Evolutionary conservation across 2,329 filamentous ascomycete species (phyloP), one percentile per base, ranked within the genome.

Genomic region (Diaporthe velutina): DNA sequence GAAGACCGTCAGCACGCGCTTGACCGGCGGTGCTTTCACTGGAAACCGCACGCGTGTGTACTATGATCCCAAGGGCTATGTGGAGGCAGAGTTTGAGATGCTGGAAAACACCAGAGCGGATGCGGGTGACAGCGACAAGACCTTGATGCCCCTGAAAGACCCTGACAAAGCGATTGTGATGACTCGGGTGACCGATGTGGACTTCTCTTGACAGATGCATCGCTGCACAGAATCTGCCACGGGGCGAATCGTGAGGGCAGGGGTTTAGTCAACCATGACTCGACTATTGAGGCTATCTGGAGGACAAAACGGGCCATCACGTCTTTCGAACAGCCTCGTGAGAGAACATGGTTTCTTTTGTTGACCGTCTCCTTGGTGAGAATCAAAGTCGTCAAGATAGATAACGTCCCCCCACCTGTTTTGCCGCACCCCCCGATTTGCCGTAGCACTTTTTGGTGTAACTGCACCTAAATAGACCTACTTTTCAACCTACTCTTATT

Each of bases 161-260:
- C 40, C 33, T 2, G 38, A 30, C 17, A 60, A 25, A 19, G 40
- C 54, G 9, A 71, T 71, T 52, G 55, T 71, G 10, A 60, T 35
- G 70, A 71, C 70, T 22, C 25, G 60, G 25, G 19, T 45, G 19
- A 64, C 60, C n/a, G 25, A 64, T 2, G 60, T 64, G 28, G 60
- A 64, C 15, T 33, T 48, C 40, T 48, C 60, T n/a, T 64, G 60
- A 64, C 25, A 15, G 10, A 15, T 33, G 38, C 38, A 28, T 30
- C 28, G 8, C 25, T 12, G 17, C 13, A 9, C n/a, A 42, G 22
- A 10, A n/a, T 42, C 38, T 12, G 35, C n/a, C 57, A 22, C 22
- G 22, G 4, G n/a, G 35, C 33, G 3, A 12, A 15, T 40, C 22
- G 5, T 6, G 12, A 13, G 12, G 19, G n/a, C 1, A 9, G 35